Evolutionary conservation across 2,329 filamentous ascomycete genomes (phyloP).

Genomic region (Cytospora piceicola): DNA sequence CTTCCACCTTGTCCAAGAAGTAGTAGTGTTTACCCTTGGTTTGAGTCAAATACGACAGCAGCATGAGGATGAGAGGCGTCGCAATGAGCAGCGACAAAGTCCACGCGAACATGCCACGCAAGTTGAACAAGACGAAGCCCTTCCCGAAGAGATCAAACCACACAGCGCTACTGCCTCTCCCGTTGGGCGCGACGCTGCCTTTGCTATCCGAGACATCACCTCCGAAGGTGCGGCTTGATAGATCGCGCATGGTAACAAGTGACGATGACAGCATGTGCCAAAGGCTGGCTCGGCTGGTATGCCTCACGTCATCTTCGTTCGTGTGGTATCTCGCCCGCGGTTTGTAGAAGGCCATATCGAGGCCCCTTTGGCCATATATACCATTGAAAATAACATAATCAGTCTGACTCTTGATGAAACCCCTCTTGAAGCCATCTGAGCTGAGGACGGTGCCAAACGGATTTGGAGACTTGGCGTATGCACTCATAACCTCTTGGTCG

Average conservation of each 20-base stretch:
- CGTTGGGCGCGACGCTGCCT: constrained; percentile 66
- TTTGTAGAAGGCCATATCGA: constrained; percentile 90
- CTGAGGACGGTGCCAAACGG: constrained; percentile 85
- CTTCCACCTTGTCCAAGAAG: constrained; percentile 66
- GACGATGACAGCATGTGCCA: constrained; percentile 96
- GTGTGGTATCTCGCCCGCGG: constrained; percentile 90
- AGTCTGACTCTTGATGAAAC: constrained; percentile 81
- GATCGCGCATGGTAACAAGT: constrained; percentile 70
- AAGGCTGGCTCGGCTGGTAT: constrained; percentile 71
- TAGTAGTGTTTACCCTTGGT: constrained; percentile 85
- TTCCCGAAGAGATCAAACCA: constrained; percentile 94
- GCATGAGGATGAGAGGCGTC: constrained; percentile 72
- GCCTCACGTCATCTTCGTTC: constrained; percentile 79
- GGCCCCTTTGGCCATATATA: constrained; percentile 77
- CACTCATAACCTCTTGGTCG: constrained; percentile 81
- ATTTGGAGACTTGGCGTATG: constrained; percentile 71
- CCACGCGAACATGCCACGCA: constrained; percentile 86
- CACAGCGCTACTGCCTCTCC: constrained; percentile 70
- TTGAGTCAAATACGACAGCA: constrained; percentile 70
- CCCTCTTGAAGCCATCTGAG: constrained; percentile 80
- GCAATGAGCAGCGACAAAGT: constrained; percentile 82
- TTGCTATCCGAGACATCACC: constrained; percentile 59
- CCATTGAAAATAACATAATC: constrained; percentile 86
- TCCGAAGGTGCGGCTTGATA: constrained; percentile 72
- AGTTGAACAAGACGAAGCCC: constrained; percentile 75